Percentiles rank a stretch among this genome's conserved stretches.
Evolutionary conservation across 768 basidiomycete species (phyloP).

Genomic region (Leucosporidium creatinivorum): DNA sequence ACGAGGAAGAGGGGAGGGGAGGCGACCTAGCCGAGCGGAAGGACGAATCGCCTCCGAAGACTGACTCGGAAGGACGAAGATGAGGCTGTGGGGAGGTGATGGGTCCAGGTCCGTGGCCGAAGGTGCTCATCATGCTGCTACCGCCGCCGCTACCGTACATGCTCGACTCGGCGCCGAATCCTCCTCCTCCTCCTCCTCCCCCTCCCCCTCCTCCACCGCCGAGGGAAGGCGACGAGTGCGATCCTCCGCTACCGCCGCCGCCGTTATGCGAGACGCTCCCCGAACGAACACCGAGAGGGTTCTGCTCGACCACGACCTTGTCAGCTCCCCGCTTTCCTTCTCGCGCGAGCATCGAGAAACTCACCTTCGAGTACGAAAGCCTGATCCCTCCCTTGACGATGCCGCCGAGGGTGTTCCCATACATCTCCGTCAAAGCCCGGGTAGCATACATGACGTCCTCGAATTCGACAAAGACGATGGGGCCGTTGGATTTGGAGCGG

Average conservation of each 20-base stretch:
- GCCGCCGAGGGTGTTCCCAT: slow-evolving; percentile 83
- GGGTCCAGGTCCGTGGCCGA: no score
- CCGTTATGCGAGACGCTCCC: not conserved
- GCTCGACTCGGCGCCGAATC: not conserved
- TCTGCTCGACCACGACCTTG: not conserved
- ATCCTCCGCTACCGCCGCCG: not conserved
- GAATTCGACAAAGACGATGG: slow-evolving; percentile 99
- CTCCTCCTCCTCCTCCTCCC: not conserved
- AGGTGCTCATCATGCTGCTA: no score
- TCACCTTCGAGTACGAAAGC: slow-evolving; percentile 53
- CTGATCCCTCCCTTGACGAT: slow-evolving; percentile 91
- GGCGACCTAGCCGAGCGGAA: no score
- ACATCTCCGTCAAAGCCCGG: slow-evolving; percentile 77
- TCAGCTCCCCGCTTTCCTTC: not conserved
- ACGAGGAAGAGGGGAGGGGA: no score
- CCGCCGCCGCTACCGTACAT: not conserved
- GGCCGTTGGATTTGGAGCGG: slow-evolving; percentile 91
- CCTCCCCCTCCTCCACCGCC: not conserved
- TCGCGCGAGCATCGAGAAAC: not conserved
- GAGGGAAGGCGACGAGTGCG: not conserved
- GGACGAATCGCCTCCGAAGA: not conserved
- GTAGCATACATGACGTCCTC: slow-evolving; percentile 80
- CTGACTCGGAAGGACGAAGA: slow-evolving; percentile 5
- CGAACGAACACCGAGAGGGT: slow-evolving; percentile 3
- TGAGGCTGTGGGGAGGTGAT: not conserved